A percentile compares a stretch with the other conserved stretches of the same genome.
Evolutionary conservation across 768 basidiomycete genomes (phyloP).

Genomic region (Psilocybe azurescens): DNA sequence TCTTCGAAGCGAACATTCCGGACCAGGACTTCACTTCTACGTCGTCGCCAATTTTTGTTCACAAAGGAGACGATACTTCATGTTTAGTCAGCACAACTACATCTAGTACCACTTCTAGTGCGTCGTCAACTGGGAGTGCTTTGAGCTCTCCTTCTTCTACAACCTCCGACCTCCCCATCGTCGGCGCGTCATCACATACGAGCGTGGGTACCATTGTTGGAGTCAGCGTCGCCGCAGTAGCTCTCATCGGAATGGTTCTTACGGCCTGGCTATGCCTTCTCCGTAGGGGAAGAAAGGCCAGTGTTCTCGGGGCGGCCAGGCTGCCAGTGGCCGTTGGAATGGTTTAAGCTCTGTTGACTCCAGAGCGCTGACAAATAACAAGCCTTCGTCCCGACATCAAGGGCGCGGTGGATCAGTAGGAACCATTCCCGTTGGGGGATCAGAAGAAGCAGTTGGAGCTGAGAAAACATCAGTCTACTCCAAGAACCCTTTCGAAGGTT

Average conservation of each 20-base stretch:
- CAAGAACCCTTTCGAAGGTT: slow-evolving; percentile 23
- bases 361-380: slow-evolving; percentile 18
- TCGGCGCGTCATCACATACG: slow-evolving; percentile 28
- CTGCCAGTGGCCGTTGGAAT: slow-evolving; percentile 28
- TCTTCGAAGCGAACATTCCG: slow-evolving; percentile 34
- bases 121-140: slow-evolving; percentile 20
- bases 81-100: slow-evolving; percentile 28
- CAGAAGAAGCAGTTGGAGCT: slow-evolving; percentile 25
- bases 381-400: slow-evolving; percentile 15
- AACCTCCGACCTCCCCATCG: slow-evolving; percentile 24
- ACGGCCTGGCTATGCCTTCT: slow-evolving; percentile 38
- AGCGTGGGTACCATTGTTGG: slow-evolving; percentile 56
- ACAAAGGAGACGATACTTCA: slow-evolving; percentile 35
- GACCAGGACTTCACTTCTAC: slow-evolving; percentile 16
- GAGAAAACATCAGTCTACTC: slow-evolving; percentile 29
- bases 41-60: slow-evolving; percentile 38
- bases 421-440: slow-evolving; percentile 23
- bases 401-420: slow-evolving; percentile 25
- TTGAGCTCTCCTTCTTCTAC: slow-evolving; percentile 21
- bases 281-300: slow-evolving; percentile 15
- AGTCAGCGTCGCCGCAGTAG: slow-evolving; percentile 53
- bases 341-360: slow-evolving; percentile 40
- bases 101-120: slow-evolving; percentile 15
- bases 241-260: slow-evolving; percentile 36
- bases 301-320: slow-evolving; percentile 13